Evolutionary conservation across 257 asterid genomes (phyloP).

Genomic region (Salvia splendens): DNA sequence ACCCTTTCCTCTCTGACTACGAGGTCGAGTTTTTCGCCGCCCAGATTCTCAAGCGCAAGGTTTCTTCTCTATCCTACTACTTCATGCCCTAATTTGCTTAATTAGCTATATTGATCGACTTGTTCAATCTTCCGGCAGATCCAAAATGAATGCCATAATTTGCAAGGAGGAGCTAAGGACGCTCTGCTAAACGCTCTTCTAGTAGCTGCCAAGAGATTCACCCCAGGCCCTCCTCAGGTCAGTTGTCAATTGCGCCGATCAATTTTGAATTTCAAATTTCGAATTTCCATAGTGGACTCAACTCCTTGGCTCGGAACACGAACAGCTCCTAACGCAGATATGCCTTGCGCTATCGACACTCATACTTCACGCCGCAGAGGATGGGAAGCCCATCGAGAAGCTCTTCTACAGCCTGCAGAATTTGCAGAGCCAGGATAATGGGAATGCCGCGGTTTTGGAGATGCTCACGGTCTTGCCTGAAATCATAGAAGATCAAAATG

Average conservation of each 20-base stretch:
- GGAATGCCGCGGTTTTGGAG: constrained; percentile 71
- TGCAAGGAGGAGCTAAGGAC: constrained; percentile 75
- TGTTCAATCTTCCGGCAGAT: constrained; percentile 48
- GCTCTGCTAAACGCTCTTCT: constrained; percentile 75
- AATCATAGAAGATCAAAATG: constrained; percentile 69
- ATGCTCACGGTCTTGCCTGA: constrained; percentile 87
- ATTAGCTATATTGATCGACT: not conserved
- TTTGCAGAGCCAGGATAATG: constrained; percentile 66
- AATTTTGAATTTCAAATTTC: constrained; percentile 19
- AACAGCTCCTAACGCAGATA: constrained; percentile 88
- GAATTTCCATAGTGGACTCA: constrained; percentile 35
- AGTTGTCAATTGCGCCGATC: too few species aligned
- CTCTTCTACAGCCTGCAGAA: constrained; percentile 78
- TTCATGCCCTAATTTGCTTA: constrained; percentile 6
- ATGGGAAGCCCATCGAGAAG: constrained; percentile 69
- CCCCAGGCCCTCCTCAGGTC: constrained; percentile 92
- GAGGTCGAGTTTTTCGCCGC: constrained; percentile 91
- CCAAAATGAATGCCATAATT: constrained; percentile 62
- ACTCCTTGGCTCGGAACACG: constrained; percentile 17
- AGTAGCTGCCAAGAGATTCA: constrained; percentile 75
- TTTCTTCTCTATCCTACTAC: not conserved
- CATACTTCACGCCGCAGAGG: constrained; percentile 74
- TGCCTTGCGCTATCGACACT: constrained; percentile 88
- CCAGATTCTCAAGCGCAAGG: constrained; percentile 93
- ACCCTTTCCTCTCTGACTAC: constrained; percentile 45